These are phyloP conservation scores for Yamadazyma insecticola DNA, from an alignment of 805 yeast genomes.

Conservation along the genomic window DNA sequence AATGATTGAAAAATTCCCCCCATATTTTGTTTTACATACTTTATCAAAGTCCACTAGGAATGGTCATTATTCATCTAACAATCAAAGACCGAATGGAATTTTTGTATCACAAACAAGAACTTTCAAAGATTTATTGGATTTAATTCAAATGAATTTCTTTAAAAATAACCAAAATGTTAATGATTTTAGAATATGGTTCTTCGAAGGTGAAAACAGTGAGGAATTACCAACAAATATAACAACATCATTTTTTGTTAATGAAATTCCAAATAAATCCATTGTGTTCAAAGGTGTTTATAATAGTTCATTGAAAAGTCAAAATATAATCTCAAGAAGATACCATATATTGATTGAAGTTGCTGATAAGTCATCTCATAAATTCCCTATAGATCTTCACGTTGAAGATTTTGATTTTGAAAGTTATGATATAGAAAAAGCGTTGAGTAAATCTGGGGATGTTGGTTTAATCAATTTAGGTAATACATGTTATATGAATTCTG, in stretches of 20 bases:
- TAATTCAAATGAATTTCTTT: constrained; percentile 17
- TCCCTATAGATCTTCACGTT: constrained; percentile 20
- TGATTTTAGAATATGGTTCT: constrained; percentile 34
- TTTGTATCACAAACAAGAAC: constrained; percentile 29
- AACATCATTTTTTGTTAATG: constrained; percentile 22
- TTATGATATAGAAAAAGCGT: constrained; percentile 10
- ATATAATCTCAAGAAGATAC: constrained; percentile 18
- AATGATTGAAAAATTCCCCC: constrained; percentile 33
- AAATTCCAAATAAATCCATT: constrained; percentile 23
- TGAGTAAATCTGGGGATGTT: constrained; percentile 40
- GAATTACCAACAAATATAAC: constrained; percentile 21
- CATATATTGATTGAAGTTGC: constrained; percentile 14
- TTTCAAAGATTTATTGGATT: constrained; percentile 28
- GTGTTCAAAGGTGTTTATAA: constrained; percentile 20
- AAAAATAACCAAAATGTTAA: constrained; percentile 13
- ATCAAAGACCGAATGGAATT: constrained; percentile 11
- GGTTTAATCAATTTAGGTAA: constrained; percentile 77
- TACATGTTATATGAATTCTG: constrained; percentile 93
- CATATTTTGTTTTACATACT: constrained; percentile 30
- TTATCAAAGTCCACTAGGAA: constrained; percentile 15
- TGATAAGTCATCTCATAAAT: constrained; percentile 14
- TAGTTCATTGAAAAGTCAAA: constrained; percentile 25
- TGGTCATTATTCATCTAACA: constrained; percentile 2
- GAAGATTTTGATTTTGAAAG: constrained; percentile 8
- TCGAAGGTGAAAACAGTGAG: constrained; percentile 19